phyloP scores from a whole-genome alignment of 2,329 filamentous ascomycete species.

The Leptographium lundbergii region DNA sequence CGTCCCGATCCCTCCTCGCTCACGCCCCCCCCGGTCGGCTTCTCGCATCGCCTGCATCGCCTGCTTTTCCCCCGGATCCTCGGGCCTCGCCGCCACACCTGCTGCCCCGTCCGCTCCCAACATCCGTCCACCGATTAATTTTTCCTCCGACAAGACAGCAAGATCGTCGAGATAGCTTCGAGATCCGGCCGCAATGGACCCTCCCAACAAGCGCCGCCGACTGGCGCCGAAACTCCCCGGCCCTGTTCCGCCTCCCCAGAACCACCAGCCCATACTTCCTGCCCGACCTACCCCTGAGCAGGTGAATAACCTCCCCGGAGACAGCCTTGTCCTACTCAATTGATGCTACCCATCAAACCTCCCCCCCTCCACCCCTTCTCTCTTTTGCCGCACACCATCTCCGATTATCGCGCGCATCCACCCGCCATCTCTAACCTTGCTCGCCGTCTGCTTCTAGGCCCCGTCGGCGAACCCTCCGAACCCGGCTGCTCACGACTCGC shows the following conservation, averaged over 20 bases:
- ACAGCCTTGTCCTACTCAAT: constrained; percentile 1
- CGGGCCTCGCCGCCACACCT: neutral
- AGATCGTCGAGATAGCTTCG: neutral
- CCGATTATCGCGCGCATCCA: neutral
- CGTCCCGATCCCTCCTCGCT: neutral
- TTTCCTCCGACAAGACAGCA: neutral
- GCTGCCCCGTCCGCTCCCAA: neutral
- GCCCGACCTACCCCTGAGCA: constrained; percentile 11
- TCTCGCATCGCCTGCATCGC: neutral
- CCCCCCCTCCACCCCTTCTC: neutral
- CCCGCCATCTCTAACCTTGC: neutral
- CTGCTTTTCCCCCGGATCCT: constrained; percentile 11
- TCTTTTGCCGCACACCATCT: neutral
- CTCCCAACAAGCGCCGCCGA: constrained; percentile 17
- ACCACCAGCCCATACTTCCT: constrained; percentile 9
- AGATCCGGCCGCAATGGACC: constrained; percentile 12
- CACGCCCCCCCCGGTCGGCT: neutral
- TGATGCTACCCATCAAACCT: neutral
- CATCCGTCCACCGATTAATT: neutral
- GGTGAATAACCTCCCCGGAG: neutral
- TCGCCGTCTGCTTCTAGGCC: neutral
- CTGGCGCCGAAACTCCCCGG: constrained; percentile 18
- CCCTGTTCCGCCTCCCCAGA: constrained; percentile 7
- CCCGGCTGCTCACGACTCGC: neutral
- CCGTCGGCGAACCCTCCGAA: neutral